Base-by-base conservation (phyloP, 2,329 filamentous ascomycete species). In the Cercospora sp. region DNA sequence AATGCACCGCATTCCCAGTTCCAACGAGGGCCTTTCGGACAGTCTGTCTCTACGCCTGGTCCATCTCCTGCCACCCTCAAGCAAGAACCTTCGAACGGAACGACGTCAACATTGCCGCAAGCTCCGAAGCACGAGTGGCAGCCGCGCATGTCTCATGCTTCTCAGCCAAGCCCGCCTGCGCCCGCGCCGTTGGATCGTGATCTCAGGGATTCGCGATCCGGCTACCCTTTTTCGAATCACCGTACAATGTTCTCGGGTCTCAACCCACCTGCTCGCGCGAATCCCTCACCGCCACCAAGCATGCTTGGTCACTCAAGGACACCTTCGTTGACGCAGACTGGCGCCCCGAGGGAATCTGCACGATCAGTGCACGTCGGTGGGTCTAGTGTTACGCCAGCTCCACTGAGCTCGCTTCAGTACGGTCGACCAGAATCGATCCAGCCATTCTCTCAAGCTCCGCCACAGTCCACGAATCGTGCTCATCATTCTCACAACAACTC, bases 261-360 rank as follows among this genome's bases (percentile, higher is more conserved):
- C 13, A 76, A 74, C 48, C 73, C 72, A 36, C 72, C 74, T 18
- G 59, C 68, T 55, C 72, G 77, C 40, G 74, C 69, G 7, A 78
- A 77, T 57, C 76, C 78, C 8, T 78, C 78, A 10, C 78, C 78
- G 8, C 78, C 78, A n/a, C 78, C 78, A 3, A 73, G 73, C 60
- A 63, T 70, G 63, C 72, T 75, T 57, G 62, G 67, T 1, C 78
- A 79, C 62, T 79, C 78, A 9, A 72, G 76, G 20, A 79, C 77
- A 8, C 72, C 77, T 7, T 79, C 77, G 16, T 65, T 77, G 8
- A 73, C 72, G 9, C 71, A 73, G 28, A 42, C 58, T 7, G 66
- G 30, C 23, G 68, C 73, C 10, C 71, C 71, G 5, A 66, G 71
- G 60, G 73, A 76, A 23, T 68, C 71, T 30, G 40, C 31, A 42